A percentile compares a stretch with the other conserved stretches of the same genome.
phyloP scores from a whole-genome alignment of 495 filamentous ascomycete genomes.

The Massariosphaeria phaeospora region DNA sequence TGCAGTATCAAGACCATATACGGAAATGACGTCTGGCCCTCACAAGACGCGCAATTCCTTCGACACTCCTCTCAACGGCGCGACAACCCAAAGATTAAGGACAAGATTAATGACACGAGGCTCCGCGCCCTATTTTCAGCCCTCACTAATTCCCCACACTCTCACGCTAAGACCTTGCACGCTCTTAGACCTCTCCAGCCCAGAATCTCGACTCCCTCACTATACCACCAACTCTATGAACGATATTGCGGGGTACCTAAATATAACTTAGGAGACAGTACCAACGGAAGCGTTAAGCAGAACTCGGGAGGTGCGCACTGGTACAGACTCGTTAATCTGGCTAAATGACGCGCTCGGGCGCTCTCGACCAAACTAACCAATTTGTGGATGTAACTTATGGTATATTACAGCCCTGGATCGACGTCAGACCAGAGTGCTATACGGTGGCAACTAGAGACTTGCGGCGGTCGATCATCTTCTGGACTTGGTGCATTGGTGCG shows the following conservation, averaged over 20 bases:
- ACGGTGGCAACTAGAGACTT: constrained; percentile 18
- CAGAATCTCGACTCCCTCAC: not conserved
- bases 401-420: constrained; percentile 14
- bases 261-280: not conserved
- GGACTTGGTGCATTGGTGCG: no score
- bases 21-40: no score
- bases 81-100: no score
- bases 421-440: constrained; percentile 25
- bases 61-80: no score
- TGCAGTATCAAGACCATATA: no score
- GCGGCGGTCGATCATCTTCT: not conserved
- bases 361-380: constrained; percentile 5
- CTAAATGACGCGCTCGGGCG: constrained; percentile 5
- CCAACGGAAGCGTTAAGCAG: not conserved
- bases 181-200: not conserved
- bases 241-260: not conserved
- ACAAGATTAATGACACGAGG: constrained; percentile 8
- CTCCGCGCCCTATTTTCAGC: not conserved
- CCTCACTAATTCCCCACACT: not conserved
- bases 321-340: constrained; percentile 13
- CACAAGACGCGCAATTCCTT: no score
- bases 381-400: no score
- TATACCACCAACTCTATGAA: not conserved
- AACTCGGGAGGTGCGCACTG: no score
- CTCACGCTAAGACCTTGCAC: not conserved